Evolutionary conservation across 2,329 filamentous ascomycete species (phyloP).

Genomic region (Clarireedia hainanense): DNA sequence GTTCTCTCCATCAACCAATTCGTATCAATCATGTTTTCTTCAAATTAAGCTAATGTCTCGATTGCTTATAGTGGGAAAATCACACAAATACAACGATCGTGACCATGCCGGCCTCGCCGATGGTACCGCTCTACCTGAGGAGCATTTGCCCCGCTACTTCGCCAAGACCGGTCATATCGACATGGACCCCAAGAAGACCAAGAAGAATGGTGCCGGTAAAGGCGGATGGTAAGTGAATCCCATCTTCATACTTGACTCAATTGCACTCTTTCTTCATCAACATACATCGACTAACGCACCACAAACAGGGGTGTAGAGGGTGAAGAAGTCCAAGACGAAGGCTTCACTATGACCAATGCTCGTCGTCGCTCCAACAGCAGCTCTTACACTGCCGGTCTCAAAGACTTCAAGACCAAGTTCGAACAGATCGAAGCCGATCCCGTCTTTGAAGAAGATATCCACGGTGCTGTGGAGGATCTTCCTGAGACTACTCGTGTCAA

Average conservation of each 20-base stretch:
- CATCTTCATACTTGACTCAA: not conserved
- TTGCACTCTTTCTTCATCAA: slow-evolving; percentile 2
- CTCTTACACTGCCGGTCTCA: slow-evolving; percentile 59
- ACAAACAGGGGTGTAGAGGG: slow-evolving; percentile 67
- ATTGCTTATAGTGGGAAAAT: slow-evolving; percentile 74
- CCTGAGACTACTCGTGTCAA: slow-evolving; percentile 24
- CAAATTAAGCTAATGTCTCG: slow-evolving; percentile 12
- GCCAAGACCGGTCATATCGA: slow-evolving; percentile 78
- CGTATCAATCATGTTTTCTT: not conserved
- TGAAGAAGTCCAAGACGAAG: slow-evolving; percentile 76
- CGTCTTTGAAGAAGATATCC: slow-evolving; percentile 81
- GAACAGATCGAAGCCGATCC: slow-evolving; percentile 84
- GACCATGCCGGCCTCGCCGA: slow-evolving; percentile 73
- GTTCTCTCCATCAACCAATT: slow-evolving; percentile 7
- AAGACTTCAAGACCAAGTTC: slow-evolving; percentile 93
- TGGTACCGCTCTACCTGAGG: slow-evolving; percentile 56
- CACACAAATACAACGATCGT: slow-evolving; percentile 91
- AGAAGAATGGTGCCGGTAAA: slow-evolving; percentile 91
- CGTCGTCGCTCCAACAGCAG: slow-evolving; percentile 92
- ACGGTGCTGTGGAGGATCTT: slow-evolving; percentile 46
- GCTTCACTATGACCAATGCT: slow-evolving; percentile 75
- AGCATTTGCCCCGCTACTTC: slow-evolving; percentile 85
- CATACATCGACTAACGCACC: slow-evolving; percentile 13
- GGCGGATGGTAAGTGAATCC: slow-evolving; percentile 73
- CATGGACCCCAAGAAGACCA: slow-evolving; percentile 82